A percentile compares a stretch with the other conserved stretches of the same genome.
phyloP scores from a whole-genome alignment of 2,329 filamentous ascomycete species.

The Leptographium wingfieldii region DNA sequence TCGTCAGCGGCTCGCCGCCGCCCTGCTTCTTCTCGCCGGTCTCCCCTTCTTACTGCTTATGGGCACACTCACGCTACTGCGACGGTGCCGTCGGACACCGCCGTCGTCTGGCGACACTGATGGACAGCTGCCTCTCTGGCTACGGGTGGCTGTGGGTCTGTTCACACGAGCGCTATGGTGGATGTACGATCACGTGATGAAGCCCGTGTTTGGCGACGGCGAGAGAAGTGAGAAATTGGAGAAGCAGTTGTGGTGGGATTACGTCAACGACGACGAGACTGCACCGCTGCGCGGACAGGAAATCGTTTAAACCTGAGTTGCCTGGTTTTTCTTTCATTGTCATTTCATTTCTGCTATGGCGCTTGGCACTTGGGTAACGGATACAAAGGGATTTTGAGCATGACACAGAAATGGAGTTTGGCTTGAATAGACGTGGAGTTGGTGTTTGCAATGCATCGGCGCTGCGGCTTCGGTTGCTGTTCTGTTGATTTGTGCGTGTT shows the following conservation, averaged over 20 bases:
- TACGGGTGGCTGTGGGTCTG: conserved; percentile 36
- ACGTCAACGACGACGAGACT: conserved; percentile 9
- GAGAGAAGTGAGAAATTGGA: conserved; percentile 45
- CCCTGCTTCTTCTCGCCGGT: conserved; percentile 49
- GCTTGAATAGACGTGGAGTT: too few species aligned
- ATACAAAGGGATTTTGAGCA: neutral
- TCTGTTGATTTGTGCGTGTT: neutral
- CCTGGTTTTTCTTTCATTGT: neutral
- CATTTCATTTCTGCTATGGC: neutral
- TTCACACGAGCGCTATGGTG: conserved; percentile 39
- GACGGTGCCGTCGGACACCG: neutral
- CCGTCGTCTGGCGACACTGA: conserved; percentile 14
- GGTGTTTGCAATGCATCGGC: neutral
- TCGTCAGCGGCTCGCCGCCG: conserved; percentile 53
- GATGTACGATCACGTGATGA: conserved; percentile 33
- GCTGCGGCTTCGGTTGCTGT: too few species aligned
- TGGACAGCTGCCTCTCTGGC: conserved; percentile 51
- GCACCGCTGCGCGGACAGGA: neutral
- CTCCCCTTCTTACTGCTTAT: conserved; percentile 39
- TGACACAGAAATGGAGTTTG: too few species aligned
- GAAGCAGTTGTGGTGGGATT: neutral
- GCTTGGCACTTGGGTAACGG: neutral
- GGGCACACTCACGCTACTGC: conserved; percentile 25
- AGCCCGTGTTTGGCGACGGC: conserved; percentile 68
- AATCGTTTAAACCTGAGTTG: neutral